Conservation (phyloP, 192 early-diverging fungal genomes). For the Spizellomyces punctatus region DNA sequence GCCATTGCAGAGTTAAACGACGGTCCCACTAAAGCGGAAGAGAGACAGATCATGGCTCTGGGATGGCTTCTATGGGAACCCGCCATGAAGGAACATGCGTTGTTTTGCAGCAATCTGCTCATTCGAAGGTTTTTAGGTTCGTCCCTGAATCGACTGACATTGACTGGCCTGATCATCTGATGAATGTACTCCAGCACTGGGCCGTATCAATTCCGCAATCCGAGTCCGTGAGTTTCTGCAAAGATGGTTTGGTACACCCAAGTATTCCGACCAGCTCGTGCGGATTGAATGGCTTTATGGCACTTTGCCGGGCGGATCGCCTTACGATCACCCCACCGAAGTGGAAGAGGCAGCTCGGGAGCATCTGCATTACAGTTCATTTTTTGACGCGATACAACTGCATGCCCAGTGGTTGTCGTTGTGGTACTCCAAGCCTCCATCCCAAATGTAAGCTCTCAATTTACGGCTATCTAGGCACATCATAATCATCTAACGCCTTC, state of each 20-base stretch:
- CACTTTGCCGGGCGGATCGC: neutral
- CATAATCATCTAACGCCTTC: no score
- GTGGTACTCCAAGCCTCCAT: conserved; percentile 11
- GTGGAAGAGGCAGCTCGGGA: conserved; percentile 18
- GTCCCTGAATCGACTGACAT: neutral
- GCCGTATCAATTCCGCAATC: conserved; percentile 50
- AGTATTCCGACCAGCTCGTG: conserved; percentile 2
- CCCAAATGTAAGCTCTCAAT: neutral
- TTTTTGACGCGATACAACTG: conserved; percentile 19
- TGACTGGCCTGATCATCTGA: neutral
- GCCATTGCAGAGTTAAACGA: conserved; percentile 21
- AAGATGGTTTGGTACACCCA: conserved; percentile 43
- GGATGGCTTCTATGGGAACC: conserved; percentile 58
- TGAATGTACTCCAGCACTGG: conserved; percentile 21
- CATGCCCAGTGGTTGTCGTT: conserved; percentile 12
- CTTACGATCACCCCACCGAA: neutral
- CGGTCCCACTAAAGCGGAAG: neutral
- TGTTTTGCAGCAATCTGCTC: conserved; percentile 50
- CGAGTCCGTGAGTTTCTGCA: conserved; percentile 51
- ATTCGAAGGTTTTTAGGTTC: conserved; percentile 54
- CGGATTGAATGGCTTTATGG: conserved; percentile 8
- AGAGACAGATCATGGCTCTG: conserved; percentile 55
- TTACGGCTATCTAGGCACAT: no score
- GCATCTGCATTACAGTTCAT: conserved; percentile 3
- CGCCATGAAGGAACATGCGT: conserved; percentile 46